Conservation (phyloP, 257 asterid genomes). For the Ligustrum vulgare region DNA sequence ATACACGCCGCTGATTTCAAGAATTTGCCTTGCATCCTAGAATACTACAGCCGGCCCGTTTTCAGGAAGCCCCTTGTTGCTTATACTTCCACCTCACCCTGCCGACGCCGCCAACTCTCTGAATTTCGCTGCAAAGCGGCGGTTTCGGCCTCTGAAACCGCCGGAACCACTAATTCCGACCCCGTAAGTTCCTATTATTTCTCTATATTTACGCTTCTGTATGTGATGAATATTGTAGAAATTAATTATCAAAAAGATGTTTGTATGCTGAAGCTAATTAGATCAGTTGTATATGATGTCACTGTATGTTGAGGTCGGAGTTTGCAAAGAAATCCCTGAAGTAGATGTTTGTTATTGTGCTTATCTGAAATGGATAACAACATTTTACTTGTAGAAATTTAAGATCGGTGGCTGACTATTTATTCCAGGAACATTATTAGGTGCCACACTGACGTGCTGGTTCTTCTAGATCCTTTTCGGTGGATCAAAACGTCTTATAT, state of each 20-base stretch:
- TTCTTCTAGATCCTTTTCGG: background rate
- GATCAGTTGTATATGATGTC: background rate
- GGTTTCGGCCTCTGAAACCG: background rate
- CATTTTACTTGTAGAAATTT: background rate
- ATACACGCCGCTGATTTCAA: background rate
- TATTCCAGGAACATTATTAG: background rate
- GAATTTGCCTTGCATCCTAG: background rate
- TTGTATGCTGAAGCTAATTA: background rate
- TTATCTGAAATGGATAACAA: background rate
- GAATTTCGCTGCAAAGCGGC: background rate
- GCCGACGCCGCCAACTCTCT: background rate
- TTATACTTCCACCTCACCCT: background rate
- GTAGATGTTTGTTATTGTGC: background rate
- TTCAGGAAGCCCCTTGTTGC: background rate
- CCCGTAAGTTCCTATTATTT: background rate
- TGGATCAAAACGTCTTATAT: background rate
- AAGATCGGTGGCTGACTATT: background rate
- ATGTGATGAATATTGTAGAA: background rate
- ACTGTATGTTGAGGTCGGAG: background rate
- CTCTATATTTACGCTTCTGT: background rate
- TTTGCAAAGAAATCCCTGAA: too few species aligned
- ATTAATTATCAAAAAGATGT: background rate
- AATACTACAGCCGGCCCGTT: background rate
- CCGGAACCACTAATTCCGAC: background rate
- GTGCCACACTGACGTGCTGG: background rate